These are phyloP conservation scores for Colletotrichum sp. DNA, from an alignment of 2,329 filamentous ascomycete species.

Conservation along the genomic window DNA sequence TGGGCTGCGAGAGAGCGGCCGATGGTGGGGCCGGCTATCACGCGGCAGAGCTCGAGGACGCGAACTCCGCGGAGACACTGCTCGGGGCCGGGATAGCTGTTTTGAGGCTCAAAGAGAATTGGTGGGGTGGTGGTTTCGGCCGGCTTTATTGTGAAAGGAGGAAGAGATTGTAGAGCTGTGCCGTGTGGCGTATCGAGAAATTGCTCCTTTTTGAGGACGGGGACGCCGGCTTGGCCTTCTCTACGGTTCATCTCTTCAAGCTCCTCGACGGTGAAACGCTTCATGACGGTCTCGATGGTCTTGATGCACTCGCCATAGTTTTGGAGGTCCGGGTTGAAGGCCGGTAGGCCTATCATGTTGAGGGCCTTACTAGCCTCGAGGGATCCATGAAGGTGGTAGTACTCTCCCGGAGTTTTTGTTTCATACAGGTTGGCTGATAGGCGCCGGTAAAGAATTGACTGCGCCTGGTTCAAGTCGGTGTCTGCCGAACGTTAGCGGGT, in stretches of 20 bases:
- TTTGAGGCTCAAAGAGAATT: slow-evolving; percentile 32
- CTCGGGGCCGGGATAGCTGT: slow-evolving; percentile 20
- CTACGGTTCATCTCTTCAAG: slow-evolving; percentile 57
- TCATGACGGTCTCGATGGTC: slow-evolving; percentile 59
- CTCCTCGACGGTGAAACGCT: slow-evolving; percentile 52
- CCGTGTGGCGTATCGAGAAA: slow-evolving; percentile 58
- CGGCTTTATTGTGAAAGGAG: slow-evolving; percentile 46
- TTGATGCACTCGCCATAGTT: slow-evolving; percentile 58
- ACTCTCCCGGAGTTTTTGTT: slow-evolving; percentile 63
- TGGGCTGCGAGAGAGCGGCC: slow-evolving; percentile 70
- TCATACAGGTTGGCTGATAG: slow-evolving; percentile 71
- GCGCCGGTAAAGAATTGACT: slow-evolving; percentile 69
- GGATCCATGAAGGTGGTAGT: slow-evolving; percentile 73
- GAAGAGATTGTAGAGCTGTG: slow-evolving; percentile 33
- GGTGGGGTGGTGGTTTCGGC: slow-evolving; percentile 51
- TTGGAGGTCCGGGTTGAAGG: slow-evolving; percentile 61
- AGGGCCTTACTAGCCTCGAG: slow-evolving; percentile 68
- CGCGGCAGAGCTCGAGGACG: slow-evolving; percentile 70
- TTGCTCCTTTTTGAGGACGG: slow-evolving; percentile 58
- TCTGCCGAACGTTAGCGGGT: slow-evolving; percentile 43
- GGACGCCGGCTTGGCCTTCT: slow-evolving; percentile 58
- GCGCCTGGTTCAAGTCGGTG: slow-evolving; percentile 68
- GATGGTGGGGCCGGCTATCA: slow-evolving; percentile 72
- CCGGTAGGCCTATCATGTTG: slow-evolving; percentile 67
- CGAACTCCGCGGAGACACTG: slow-evolving; percentile 61